Evolutionary conservation across 768 basidiomycete genomes (phyloP), one percentile per base, ranked within the genome.

Genomic region (Tylopilus rubrobrunneus): DNA sequence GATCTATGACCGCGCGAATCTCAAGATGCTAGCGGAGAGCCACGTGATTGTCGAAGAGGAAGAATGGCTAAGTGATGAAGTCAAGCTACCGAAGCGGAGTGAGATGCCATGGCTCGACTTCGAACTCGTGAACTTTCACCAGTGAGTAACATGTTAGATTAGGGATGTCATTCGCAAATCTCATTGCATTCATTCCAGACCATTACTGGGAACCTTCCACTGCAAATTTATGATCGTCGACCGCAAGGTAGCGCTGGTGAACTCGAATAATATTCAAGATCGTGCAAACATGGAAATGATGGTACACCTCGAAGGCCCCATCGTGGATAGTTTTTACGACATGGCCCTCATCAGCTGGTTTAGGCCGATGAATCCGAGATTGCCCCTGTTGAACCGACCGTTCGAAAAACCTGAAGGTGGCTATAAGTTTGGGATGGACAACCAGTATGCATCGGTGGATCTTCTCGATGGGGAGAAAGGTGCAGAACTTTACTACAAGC

Each of bases 191-290:
- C 31, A 11, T n/a, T 34, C 63, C 53, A 71, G 77, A 36, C 80
- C 80, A 4, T 56, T 83, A 21, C 65, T 84, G 3, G 85, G 85
- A 12, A 88, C 86, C 0, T 88, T 87, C 67, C 87, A 89, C 59
- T 78, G 81, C 44, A 87, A 88, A 62, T 86, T 81, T 62, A 73
- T 87, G 70, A 72, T 88, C 41, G 80, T 87, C 2, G 86, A 89
- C 63, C 74, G 85, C n/a, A 81, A 79, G 59, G 71, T 85, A 34
- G 85, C 83, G 1, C 67, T 86, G 50, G 67, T 88, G 49, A 83
- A 84, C 65, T 79, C 77, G 47, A 86, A 86, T 68, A 87, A 87
- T 52, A 83, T 87, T 39, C 85, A 85, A 68, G 79, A 82, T 57
- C 74, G 77, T 19, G 70, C 74, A 7, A 77, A 79, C 59, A 57